A percentile compares a stretch with the other conserved stretches of the same genome.
These are phyloP conservation scores for Yamadazyma membranifaciens DNA, from an alignment of 1,139 yeast genomes.

Conservation along the genomic window DNA sequence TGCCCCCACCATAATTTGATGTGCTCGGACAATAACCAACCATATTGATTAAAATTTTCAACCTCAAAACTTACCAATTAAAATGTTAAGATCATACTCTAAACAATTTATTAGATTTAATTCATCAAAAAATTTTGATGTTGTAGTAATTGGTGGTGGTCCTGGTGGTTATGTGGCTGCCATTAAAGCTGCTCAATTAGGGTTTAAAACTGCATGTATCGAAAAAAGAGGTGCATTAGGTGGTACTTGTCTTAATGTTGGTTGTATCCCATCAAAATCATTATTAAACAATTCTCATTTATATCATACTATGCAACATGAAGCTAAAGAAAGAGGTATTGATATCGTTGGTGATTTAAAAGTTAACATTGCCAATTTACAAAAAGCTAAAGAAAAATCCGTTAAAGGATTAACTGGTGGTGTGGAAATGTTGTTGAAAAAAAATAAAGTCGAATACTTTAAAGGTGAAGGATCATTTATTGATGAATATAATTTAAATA, in stretches of 20 bases:
- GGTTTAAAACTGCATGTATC: conserved; percentile 90
- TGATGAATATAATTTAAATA: conserved; percentile 74
- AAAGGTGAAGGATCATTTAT: conserved; percentile 91
- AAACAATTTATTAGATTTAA: conserved; percentile 38
- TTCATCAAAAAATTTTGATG: conserved; percentile 61
- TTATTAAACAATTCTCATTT: conserved; percentile 91
- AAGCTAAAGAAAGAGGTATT: conserved; percentile 85
- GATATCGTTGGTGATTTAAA: conserved; percentile 71
- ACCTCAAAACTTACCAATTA: neutral
- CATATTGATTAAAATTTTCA: conserved; percentile 11
- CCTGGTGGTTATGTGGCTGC: conserved; percentile 99
- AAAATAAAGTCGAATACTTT: conserved; percentile 90
- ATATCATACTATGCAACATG: conserved; percentile 85
- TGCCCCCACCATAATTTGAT: conserved; percentile 2
- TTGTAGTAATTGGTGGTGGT: conserved; percentile 97
- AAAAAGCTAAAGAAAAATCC: conserved; percentile 88
- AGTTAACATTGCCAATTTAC: conserved; percentile 75
- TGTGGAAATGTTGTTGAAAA: conserved; percentile 91
- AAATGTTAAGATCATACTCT: conserved; percentile 8
- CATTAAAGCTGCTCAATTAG: conserved; percentile 96
- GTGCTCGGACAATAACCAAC: conserved; percentile 20
- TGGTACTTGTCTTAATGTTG: conserved; percentile 97
- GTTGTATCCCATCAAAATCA: conserved; percentile 98
- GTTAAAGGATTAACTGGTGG: conserved; percentile 91
- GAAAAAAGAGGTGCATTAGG: conserved; percentile 96